These are phyloP conservation scores for Brassica hybrid DNA, from an alignment of 441 rosid species.

Conservation along the genomic window DNA sequence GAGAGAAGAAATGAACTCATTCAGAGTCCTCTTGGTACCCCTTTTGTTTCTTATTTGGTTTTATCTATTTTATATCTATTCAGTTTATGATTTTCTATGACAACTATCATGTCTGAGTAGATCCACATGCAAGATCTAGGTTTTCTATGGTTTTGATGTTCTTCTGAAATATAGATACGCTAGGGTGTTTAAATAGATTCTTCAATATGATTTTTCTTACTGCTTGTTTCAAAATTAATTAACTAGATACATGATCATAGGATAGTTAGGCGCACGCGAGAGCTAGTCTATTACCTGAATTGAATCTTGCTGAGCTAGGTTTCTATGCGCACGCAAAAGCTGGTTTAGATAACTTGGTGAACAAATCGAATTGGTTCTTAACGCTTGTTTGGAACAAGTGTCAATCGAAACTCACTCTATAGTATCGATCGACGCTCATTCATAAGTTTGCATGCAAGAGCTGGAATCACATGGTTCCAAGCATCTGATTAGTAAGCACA, in stretches of 20 bases:
- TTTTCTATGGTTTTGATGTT: no score
- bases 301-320: not conserved
- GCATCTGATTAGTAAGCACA: not conserved
- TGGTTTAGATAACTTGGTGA: not conserved
- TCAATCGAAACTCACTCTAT: not conserved
- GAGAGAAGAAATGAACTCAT: no score
- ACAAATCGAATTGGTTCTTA: not conserved
- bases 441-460: not conserved
- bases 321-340: not conserved
- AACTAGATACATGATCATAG: not conserved
- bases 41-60: no score
- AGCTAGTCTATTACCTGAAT: not conserved
- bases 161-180: not conserved
- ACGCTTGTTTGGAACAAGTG: not conserved
- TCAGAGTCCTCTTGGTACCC: no score
- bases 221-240: not conserved
- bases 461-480: not conserved
- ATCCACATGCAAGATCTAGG: no score
- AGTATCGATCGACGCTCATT: not conserved
- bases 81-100: no score
- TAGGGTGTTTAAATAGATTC: not conserved
- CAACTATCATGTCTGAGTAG: no score
- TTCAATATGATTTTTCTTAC: not conserved
- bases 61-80: no score
- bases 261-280: not conserved